Conservation (phyloP, 1,139 yeast species). For the Saccharomyces pastorianus region DNA sequence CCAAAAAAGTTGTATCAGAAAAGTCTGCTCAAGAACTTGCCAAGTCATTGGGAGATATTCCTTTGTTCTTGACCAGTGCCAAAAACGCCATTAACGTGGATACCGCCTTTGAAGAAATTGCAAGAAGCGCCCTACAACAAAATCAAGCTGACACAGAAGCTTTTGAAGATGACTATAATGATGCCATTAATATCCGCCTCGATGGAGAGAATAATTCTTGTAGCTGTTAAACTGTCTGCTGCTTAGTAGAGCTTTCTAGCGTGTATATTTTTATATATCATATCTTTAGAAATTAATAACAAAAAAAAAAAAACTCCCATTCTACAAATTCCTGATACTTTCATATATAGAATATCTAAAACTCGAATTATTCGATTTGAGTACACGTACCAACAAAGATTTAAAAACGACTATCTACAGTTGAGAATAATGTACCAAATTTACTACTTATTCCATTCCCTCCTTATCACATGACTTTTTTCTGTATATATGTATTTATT, state of each 20-base stretch:
- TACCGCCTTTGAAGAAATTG: slow-evolving; percentile 91
- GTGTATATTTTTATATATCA: neutral
- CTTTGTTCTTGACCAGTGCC: slow-evolving; percentile 90
- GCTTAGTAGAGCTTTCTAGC: neutral
- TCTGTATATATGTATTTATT: too few relatives aligned
- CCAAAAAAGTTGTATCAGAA: slow-evolving; percentile 70
- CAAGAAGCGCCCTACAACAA: slow-evolving; percentile 86
- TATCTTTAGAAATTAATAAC: neutral
- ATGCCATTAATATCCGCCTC: slow-evolving; percentile 87
- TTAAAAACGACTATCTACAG: too few relatives aligned
- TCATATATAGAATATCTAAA: neutral
- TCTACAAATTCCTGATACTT: neutral
- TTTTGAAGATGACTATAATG: slow-evolving; percentile 87
- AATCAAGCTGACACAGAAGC: slow-evolving; percentile 84
- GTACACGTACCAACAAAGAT: too few relatives aligned
- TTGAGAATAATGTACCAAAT: too few relatives aligned
- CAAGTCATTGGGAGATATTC: slow-evolving; percentile 78
- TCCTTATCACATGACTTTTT: too few relatives aligned
- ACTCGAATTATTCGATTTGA: neutral
- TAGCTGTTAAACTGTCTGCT: slow-evolving; percentile 45
- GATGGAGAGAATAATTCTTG: slow-evolving; percentile 75
- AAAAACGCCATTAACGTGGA: slow-evolving; percentile 92
- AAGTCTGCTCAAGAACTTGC: slow-evolving; percentile 85
- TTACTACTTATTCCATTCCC: too few relatives aligned
- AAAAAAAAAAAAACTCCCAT: neutral